Evolutionary conservation across 1,139 yeast genomes (phyloP).

Genomic region (Schwanniomyces etchellsii): DNA sequence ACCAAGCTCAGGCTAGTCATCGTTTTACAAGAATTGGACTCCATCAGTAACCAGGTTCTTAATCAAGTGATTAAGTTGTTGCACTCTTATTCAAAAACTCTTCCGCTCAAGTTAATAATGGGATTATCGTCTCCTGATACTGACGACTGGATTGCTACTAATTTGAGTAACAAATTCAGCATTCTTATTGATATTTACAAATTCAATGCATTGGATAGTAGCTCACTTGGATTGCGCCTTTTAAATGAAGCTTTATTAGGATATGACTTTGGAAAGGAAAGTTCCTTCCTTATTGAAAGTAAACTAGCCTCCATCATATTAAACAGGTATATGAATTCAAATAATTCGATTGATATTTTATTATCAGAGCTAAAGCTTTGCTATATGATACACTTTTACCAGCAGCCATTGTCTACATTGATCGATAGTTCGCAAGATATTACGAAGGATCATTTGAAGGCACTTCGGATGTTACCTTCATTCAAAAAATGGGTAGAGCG

Average conservation of each 20-base stretch:
- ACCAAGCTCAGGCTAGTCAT: conserved; percentile 28
- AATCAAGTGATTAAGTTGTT: conserved; percentile 45
- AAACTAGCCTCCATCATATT: conserved; percentile 30
- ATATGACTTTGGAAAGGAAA: conserved; percentile 13
- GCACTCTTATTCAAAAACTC: conserved; percentile 27
- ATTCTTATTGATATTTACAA: conserved; percentile 33
- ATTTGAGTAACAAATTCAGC: conserved; percentile 27
- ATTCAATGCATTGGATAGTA: conserved; percentile 39
- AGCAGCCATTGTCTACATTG: conserved; percentile 56
- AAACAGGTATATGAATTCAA: conserved; percentile 35
- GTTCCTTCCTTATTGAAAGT: conserved; percentile 12
- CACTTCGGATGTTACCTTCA: conserved; percentile 31
- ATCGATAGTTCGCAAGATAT: conserved; percentile 8
- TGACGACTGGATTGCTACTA: conserved; percentile 31
- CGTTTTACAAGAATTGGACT: conserved; percentile 61
- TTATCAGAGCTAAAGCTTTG: conserved; percentile 52
- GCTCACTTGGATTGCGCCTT: conserved; percentile 32
- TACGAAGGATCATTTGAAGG: conserved; percentile 11
- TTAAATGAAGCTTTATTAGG: conserved; percentile 30
- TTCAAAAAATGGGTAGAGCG: conserved; percentile 33
- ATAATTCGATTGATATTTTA: conserved; percentile 48
- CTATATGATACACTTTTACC: conserved; percentile 66
- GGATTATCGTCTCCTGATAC: conserved; percentile 47
- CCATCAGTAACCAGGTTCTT: conserved; percentile 47
- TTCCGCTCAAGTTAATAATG: conserved; percentile 44